Conservation (phyloP, 139 green algal genomes). For the Chlorella sp. region DNA sequence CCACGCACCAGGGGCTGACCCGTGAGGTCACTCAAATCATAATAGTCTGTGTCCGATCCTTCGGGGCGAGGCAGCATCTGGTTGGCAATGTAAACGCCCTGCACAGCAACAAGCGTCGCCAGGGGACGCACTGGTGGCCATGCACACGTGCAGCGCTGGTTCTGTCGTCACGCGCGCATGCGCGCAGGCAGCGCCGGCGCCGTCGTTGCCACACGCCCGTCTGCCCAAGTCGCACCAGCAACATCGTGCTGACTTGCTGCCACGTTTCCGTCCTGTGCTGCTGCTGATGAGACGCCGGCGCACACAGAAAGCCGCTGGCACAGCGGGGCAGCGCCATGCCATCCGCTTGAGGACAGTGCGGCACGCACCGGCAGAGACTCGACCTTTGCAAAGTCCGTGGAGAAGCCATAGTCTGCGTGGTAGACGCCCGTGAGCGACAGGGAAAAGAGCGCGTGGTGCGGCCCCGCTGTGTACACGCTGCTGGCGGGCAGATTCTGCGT, state of each 20-base stretch:
- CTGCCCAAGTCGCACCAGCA: too few relatives aligned
- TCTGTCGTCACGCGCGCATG: too few relatives aligned
- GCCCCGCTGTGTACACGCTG: slow-evolving; percentile 64
- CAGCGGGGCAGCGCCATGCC: too few relatives aligned
- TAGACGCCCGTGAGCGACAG: slow-evolving; percentile 65
- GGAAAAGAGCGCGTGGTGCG: slow-evolving; percentile 68
- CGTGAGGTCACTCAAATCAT: slow-evolving; percentile 19
- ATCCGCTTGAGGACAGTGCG: too few relatives aligned
- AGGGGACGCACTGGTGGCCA: too few relatives aligned
- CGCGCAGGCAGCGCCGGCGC: too few relatives aligned
- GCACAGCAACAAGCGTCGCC: neutral
- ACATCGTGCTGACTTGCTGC: too few relatives aligned
- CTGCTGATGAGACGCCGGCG: too few relatives aligned
- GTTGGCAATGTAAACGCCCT: slow-evolving; percentile 86
- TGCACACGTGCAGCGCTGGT: too few relatives aligned
- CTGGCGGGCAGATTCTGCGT: slow-evolving; percentile 45
- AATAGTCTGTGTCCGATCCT: slow-evolving; percentile 9
- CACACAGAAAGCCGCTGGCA: too few relatives aligned
- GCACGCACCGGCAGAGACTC: slow-evolving; percentile 66
- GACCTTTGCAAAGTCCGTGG: slow-evolving; percentile 72
- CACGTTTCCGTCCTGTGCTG: too few relatives aligned
- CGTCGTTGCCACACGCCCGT: too few relatives aligned
- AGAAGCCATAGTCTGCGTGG: slow-evolving; percentile 31
- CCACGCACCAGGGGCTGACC: neutral
- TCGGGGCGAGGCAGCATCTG: slow-evolving; percentile 22